A percentile compares a stretch with the other conserved stretches of the same genome.
These are phyloP conservation scores for Phytophthora capsici DNA, from an alignment of 352 stramenopile genomes.

Conservation along the genomic window DNA sequence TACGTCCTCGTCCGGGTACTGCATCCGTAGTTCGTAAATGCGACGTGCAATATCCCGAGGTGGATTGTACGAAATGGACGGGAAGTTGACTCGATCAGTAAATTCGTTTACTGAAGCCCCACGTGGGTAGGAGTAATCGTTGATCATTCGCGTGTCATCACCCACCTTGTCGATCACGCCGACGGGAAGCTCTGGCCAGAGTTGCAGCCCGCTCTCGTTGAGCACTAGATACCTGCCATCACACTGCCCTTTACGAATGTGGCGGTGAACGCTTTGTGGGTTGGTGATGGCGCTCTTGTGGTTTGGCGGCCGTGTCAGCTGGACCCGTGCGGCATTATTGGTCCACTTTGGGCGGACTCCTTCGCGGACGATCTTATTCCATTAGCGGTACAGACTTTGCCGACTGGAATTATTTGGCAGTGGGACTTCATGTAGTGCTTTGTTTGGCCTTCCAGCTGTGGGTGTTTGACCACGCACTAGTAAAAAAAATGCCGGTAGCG, in stretches of 20 bases:
- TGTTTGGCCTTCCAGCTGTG: constrained; percentile 7
- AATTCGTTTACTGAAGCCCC: constrained; percentile 24
- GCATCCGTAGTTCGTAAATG: constrained; percentile 8
- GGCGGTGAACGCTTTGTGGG: background rate
- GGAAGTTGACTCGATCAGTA: constrained; percentile 9
- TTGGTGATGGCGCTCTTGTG: background rate
- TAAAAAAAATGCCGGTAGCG: background rate
- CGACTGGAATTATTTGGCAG: background rate
- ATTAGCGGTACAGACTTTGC: too few relatives aligned
- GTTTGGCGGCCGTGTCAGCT: background rate
- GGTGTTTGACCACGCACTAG: background rate
- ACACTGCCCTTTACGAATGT: constrained; percentile 11
- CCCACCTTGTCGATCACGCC: background rate
- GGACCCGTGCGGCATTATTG: too few relatives aligned
- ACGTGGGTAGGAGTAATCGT: constrained; percentile 18
- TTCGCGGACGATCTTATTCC: constrained; percentile 9
- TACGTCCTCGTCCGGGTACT: constrained; percentile 7
- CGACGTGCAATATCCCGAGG: constrained; percentile 25
- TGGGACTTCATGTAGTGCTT: background rate
- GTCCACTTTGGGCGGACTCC: constrained; percentile 2
- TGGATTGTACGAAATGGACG: constrained; percentile 11
- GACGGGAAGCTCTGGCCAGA: constrained; percentile 11
- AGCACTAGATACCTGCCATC: constrained; percentile 17
- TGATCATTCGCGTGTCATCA: constrained; percentile 10
- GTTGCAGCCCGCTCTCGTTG: background rate